Evolutionary conservation across 2,329 filamentous ascomycete species (phyloP).

Genomic region (Gaeumannomyces sp.): DNA sequence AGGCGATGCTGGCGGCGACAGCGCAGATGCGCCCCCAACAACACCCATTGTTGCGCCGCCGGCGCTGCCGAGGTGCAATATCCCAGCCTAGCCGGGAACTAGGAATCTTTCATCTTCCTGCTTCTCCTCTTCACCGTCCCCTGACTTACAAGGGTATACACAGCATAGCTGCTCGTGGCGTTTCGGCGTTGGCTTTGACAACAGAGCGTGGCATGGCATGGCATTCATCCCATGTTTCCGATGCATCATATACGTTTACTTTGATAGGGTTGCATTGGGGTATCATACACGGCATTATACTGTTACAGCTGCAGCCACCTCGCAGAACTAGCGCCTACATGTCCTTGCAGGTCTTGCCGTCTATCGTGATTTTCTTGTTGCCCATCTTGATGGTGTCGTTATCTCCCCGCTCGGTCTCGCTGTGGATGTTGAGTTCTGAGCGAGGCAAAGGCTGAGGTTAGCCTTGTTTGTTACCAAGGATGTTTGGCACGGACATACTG

Average conservation of each 20-base stretch:
- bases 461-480: no score
- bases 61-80: constrained; percentile 75
- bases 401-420: constrained; percentile 84
- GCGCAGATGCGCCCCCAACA: constrained; percentile 21
- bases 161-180: not conserved
- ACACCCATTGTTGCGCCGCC: constrained; percentile 68
- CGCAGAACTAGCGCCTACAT: not conserved
- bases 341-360: constrained; percentile 24
- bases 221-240: not conserved
- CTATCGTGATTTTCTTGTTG: constrained; percentile 28
- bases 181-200: not conserved
- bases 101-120: not conserved
- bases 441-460: not conserved
- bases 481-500: constrained; percentile 35
- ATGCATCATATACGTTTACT: not conserved
- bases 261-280: not conserved
- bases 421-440: constrained; percentile 78
- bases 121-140: not conserved
- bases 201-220: not conserved
- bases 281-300: constrained; percentile 8
- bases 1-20: constrained; percentile 22
- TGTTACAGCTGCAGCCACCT: constrained; percentile 4
- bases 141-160: no score
- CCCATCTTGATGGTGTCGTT: constrained; percentile 81
- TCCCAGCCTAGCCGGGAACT: constrained; percentile 69